phyloP scores from a whole-genome alignment of 176 grass and related monocot species.

The Eragrostis nindensis region DNA sequence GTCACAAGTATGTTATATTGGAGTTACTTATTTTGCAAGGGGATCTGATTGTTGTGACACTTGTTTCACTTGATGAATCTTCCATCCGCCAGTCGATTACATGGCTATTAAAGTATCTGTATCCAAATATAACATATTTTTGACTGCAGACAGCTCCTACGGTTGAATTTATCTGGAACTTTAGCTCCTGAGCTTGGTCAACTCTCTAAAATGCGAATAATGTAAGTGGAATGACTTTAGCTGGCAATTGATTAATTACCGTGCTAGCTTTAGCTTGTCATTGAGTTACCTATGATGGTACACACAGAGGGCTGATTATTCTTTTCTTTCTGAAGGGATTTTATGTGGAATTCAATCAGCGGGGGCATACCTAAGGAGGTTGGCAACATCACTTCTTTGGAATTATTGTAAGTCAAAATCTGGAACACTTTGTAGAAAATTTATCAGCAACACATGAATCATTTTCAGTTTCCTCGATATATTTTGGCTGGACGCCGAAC shows the following conservation, averaged over 20 bases:
- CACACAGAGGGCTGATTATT: conserved; percentile 1
- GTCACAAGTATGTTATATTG: too few relatives aligned
- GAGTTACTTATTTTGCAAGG: background rate
- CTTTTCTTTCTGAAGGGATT: conserved; percentile 64
- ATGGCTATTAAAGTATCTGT: conserved; percentile 33
- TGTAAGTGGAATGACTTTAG: conserved; percentile 59
- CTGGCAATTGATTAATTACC: conserved; percentile 2
- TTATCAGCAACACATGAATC: background rate
- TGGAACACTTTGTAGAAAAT: background rate
- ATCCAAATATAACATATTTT: conserved; percentile 12
- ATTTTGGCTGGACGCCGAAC: conserved; percentile 6
- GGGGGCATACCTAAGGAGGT: conserved; percentile 71
- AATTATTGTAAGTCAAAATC: conserved; percentile 68
- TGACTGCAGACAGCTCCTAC: conserved; percentile 79
- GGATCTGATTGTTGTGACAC: conserved; percentile 26
- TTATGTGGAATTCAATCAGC: conserved; percentile 77
- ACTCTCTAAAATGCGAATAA: conserved; percentile 75
- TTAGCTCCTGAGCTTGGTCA: conserved; percentile 87
- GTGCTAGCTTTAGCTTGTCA: conserved; percentile 9
- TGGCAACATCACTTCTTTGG: conserved; percentile 69
- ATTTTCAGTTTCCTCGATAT: conserved; percentile 21
- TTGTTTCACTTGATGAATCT: conserved; percentile 40
- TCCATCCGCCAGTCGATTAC: background rate
- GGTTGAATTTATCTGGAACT: conserved; percentile 69
- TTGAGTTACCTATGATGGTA: conserved; percentile 9